phyloP scores from a whole-genome alignment of 176 grass and related monocot species.

The Oryza rufipogon region DNA sequence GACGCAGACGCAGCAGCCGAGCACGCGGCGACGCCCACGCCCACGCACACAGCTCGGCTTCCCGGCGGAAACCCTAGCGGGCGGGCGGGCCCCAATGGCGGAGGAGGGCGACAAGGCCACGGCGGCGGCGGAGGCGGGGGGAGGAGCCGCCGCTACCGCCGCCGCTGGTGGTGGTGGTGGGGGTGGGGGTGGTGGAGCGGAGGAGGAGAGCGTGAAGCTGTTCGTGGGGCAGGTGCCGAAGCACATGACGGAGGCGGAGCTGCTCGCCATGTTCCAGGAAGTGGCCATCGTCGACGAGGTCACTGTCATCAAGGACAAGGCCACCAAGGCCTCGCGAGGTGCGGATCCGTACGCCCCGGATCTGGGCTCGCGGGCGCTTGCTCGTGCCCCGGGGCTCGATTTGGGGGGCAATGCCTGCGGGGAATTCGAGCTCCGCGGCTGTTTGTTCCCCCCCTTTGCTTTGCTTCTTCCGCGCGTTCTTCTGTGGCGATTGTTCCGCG shows the following conservation, averaged over 20 bases:
- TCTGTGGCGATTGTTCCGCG: not conserved
- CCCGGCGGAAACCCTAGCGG: conserved; percentile 36
- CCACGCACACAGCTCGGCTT: not conserved
- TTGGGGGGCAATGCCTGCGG: conserved; percentile 40
- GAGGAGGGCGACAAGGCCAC: conserved; percentile 44
- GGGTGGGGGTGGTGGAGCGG: not conserved
- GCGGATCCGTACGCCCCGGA: conserved; percentile 44
- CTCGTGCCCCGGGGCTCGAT: not conserved
- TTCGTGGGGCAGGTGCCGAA: conserved; percentile 89
- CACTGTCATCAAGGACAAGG: conserved; percentile 96
- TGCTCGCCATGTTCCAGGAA: conserved; percentile 80
- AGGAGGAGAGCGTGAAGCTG: conserved; percentile 77
- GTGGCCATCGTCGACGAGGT: conserved; percentile 90
- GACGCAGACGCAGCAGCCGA: not conserved
- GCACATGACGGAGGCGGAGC: conserved; percentile 71
- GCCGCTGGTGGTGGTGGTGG: not conserved
- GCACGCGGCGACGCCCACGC: too few species aligned
- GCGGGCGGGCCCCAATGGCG: conserved; percentile 39
- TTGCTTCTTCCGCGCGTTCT: not conserved
- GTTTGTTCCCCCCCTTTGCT: not conserved
- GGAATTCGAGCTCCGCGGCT: not conserved
- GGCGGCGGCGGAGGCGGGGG: not conserved
- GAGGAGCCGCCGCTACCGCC: not conserved
- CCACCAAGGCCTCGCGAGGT: conserved; percentile 92
- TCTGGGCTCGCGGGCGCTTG: conserved; percentile 29